Conservation (phyloP, 2,329 filamentous ascomycete species). For the Amesomyces nigricolor region DNA sequence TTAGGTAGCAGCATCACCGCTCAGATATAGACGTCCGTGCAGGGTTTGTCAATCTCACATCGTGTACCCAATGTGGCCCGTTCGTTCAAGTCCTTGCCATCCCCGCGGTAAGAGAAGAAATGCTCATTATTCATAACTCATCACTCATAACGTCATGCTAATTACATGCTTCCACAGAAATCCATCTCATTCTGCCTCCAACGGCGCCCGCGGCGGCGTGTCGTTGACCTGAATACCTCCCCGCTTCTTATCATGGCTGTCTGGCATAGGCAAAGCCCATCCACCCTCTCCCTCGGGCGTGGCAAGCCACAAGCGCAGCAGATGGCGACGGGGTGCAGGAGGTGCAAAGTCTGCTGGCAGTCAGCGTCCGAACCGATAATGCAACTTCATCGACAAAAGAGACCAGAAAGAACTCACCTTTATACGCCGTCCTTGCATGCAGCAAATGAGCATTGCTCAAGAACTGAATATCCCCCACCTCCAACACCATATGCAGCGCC, state of each 20-base stretch:
- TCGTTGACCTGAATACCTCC: constrained; percentile 86
- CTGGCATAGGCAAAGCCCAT: constrained; percentile 77
- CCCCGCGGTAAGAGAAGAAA: neutral
- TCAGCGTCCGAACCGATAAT: constrained; percentile 11
- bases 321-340: constrained; percentile 64
- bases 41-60: no score
- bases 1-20: no score
- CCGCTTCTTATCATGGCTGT: constrained; percentile 77
- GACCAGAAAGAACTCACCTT: constrained; percentile 39
- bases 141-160: neutral
- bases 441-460: constrained; percentile 73
- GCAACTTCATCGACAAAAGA: no score
- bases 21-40: no score
- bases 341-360: constrained; percentile 46
- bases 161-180: no score
- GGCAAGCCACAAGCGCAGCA: constrained; percentile 80
- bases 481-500: constrained; percentile 77
- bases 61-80: no score
- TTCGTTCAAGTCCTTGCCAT: no score
- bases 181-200: constrained; percentile 66
- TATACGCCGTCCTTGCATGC: constrained; percentile 77
- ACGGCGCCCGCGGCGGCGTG: constrained; percentile 64
- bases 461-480: constrained; percentile 86
- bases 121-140: neutral
- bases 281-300: constrained; percentile 78